Evolutionary conservation across 352 stramenopile genomes (phyloP).

Genomic region (Thalassiosira hispida): DNA sequence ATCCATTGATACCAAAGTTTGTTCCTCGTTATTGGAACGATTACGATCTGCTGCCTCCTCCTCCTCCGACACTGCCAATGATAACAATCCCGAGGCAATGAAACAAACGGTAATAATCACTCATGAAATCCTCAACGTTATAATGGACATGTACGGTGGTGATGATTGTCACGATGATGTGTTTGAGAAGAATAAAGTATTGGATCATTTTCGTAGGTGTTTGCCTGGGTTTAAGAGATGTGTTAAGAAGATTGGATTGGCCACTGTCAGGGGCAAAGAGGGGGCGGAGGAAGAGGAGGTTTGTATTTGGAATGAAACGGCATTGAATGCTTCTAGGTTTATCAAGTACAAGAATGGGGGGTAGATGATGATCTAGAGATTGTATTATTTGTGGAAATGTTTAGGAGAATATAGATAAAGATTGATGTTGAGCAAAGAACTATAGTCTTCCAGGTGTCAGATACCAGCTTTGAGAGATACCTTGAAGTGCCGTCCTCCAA

Average conservation of each 20-base stretch:
- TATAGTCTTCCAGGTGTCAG: too few relatives aligned
- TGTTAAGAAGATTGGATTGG: constrained; percentile 31
- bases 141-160: constrained; percentile 79
- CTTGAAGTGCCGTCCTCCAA: too few relatives aligned
- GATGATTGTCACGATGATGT: constrained; percentile 55
- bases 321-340: constrained; percentile 66
- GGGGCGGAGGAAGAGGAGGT: constrained; percentile 30
- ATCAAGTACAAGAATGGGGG: constrained; percentile 76
- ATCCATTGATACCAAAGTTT: constrained; percentile 40
- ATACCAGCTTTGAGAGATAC: too few relatives aligned
- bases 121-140: constrained; percentile 62
- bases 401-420: too few relatives aligned
- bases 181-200: constrained; percentile 49
- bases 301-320: constrained; percentile 56
- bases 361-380: too few relatives aligned
- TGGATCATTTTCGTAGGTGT: constrained; percentile 50
- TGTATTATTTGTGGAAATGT: too few relatives aligned
- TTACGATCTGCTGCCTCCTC: constrained; percentile 12
- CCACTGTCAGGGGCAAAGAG: neutral
- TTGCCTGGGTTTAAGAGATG: constrained; percentile 53
- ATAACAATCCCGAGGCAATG: neutral
- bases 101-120: constrained; percentile 35
- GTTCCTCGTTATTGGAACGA: constrained; percentile 33
- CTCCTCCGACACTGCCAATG: neutral
- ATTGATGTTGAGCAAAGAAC: too few relatives aligned